A percentile compares a stretch with the other conserved stretches of the same genome.
Conservation (phyloP, 1,284 basidiomycete species). For the Afroboletus lepidellus region DNA sequence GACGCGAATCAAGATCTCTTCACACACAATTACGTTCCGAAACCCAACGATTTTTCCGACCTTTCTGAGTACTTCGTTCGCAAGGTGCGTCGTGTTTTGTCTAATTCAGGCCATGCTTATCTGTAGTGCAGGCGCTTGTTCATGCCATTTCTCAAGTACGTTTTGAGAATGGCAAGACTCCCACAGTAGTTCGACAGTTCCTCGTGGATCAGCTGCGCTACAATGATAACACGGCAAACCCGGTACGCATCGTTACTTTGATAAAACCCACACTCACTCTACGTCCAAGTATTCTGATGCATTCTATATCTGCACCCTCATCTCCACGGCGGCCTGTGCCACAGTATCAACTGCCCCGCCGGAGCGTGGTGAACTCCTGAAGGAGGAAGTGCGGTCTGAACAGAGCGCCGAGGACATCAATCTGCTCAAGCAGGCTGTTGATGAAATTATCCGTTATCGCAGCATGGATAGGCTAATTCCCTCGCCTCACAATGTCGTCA, state of each 20-base stretch:
- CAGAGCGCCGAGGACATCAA: slow-evolving; percentile 65
- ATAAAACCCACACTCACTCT: slow-evolving; percentile 12
- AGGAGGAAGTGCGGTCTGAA: slow-evolving; percentile 61
- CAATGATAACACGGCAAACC: slow-evolving; percentile 94
- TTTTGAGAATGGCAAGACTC: slow-evolving; percentile 84
- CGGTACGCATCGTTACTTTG: slow-evolving; percentile 48
- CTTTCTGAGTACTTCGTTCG: slow-evolving; percentile 92
- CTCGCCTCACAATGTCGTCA: slow-evolving; percentile 92
- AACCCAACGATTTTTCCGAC: slow-evolving; percentile 93
- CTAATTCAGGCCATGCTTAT: slow-evolving; percentile 7
- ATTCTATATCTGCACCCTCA: slow-evolving; percentile 86
- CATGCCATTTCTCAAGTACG: slow-evolving; percentile 83
- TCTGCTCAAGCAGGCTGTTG: slow-evolving; percentile 68
- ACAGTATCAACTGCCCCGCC: slow-evolving; percentile 72
- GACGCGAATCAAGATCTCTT: slow-evolving; percentile 79
- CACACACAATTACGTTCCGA: slow-evolving; percentile 81
- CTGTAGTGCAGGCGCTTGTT: slow-evolving; percentile 58
- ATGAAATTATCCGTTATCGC: slow-evolving; percentile 88
- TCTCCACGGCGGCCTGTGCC: slow-evolving; percentile 79
- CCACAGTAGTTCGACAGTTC: slow-evolving; percentile 86
- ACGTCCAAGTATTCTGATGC: slow-evolving; percentile 79
- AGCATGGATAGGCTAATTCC: slow-evolving; percentile 95
- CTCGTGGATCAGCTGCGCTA: slow-evolving; percentile 88
- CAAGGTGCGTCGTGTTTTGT: slow-evolving; percentile 54
- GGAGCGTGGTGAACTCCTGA: slow-evolving; percentile 73